Evolutionary conservation across 2,329 filamentous ascomycete genomes (phyloP).

Genomic region (Emergomyces africanus): DNA sequence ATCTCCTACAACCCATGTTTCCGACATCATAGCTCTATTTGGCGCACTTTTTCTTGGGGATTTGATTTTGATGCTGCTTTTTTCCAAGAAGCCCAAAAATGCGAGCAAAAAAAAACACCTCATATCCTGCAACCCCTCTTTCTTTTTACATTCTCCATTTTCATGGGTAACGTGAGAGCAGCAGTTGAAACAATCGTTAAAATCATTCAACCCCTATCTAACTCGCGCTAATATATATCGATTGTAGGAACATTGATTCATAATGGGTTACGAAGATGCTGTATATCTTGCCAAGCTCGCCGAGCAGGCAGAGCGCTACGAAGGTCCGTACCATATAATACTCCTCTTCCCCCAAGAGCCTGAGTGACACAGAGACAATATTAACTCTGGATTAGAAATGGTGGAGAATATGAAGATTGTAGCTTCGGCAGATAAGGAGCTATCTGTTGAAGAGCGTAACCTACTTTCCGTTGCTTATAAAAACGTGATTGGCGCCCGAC

Average conservation of each 20-base stretch:
- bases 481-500: conserved; percentile 94
- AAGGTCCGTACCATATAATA: conserved; percentile 55
- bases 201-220: not conserved
- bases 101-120: not conserved
- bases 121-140: not conserved
- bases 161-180: not conserved
- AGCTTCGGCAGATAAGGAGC: conserved; percentile 70
- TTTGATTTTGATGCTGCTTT: not conserved
- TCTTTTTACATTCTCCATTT: not conserved
- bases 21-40: not conserved
- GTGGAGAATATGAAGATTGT: conserved; percentile 99
- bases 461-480: conserved; percentile 97
- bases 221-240: not conserved
- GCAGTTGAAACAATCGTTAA: not conserved
- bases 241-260: conserved; percentile 32
- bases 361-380: not conserved
- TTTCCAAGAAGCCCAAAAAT: not conserved
- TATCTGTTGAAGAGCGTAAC: conserved; percentile 92
- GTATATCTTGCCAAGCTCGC: conserved; percentile 99
- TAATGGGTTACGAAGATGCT: conserved; percentile 98
- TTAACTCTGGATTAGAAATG: conserved; percentile 57
- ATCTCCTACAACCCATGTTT: not conserved
- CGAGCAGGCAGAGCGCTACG: conserved; percentile 99
- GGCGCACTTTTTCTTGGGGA: not conserved
- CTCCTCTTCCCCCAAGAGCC: not conserved